Percentiles rank a stretch among this genome's conserved stretches.
Evolutionary conservation across 2,329 filamentous ascomycete genomes (phyloP).

Genomic region (Colletotrichum spaethianum): DNA sequence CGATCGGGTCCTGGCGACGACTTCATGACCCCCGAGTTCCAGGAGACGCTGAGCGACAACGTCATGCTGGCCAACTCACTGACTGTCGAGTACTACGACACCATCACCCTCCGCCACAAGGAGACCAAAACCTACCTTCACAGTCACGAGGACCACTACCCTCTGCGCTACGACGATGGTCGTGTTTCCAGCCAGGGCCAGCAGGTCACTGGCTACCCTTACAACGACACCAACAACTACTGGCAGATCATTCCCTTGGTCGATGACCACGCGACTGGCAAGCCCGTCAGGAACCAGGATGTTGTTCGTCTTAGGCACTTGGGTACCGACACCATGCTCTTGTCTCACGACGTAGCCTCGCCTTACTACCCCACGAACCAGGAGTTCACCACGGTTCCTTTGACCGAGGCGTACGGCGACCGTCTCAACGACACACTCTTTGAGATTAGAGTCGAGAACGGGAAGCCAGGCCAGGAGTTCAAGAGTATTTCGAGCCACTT

Average conservation of each 20-base stretch:
- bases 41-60: conserved; percentile 97
- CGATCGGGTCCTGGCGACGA: conserved; percentile 95
- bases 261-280: conserved; percentile 71
- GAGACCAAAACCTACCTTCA: conserved; percentile 97
- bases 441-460: conserved; percentile 90
- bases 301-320: conserved; percentile 89
- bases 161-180: conserved; percentile 95
- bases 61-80: conserved; percentile 90
- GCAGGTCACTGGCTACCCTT: conserved; percentile 97
- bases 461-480: conserved; percentile 86
- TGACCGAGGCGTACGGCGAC: conserved; percentile 79
- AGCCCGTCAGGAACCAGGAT: conserved; percentile 85
- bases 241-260: conserved; percentile 90
- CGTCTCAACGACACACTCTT: conserved; percentile 93
- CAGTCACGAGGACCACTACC: conserved; percentile 91
- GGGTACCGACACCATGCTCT: conserved; percentile 85
- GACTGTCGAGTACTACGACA: conserved; percentile 91
- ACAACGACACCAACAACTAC: conserved; percentile 98
- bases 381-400: conserved; percentile 89
- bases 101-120: conserved; percentile 91
- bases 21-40: conserved; percentile 99
- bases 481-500: conserved; percentile 93
- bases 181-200: conserved; percentile 98
- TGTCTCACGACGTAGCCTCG: conserved; percentile 97
- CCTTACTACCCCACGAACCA: conserved; percentile 98